Base-by-base conservation (phyloP, 1,284 basidiomycete species). In the Heterobasidion irregulare region DNA sequence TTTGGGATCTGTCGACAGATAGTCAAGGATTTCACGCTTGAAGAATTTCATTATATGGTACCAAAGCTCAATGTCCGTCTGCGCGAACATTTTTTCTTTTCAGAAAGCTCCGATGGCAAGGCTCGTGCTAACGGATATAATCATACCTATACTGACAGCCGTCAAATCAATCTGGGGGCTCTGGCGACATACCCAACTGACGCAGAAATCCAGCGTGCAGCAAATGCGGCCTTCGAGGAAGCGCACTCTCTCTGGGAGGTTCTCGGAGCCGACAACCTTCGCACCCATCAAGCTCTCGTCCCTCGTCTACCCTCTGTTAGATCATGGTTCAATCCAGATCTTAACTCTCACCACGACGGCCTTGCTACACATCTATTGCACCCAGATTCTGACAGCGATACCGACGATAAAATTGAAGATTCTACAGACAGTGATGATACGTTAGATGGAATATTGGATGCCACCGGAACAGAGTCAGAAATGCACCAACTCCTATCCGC, bases 1-100 rank as follows among this genome's bases (percentile, higher is more conserved):
- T 75, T 75, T 58, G 69, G 69, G 0, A 58, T 61, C n/a, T 44
- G 57, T 6, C 66, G 70, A 1, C 61, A 68, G 51, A 56, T 72
- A 1, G 52, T 70, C 33, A 63, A 64, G 12, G 72, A 74, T 55
- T 74, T 75, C 60, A 70, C 70, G 0, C 50, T 64, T 43, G 61
- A 65, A 2, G 66, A 75, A 57, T 66, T 72, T 45, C n/a, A 65
- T 8, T 61, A 68, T 26, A 67, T 73, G 59, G 52, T 68, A 0
- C 68, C 68, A 0, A 71, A 70, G 43, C 57, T 68, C 6, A 36
- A 36, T 9, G 45, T 65, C 9, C 38, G 55, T 18, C 36, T 64
- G 19, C 60, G 53, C 10, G 46, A 43, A 35, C 16, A 18, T n/a
- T n/a, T 32, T 19, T 52, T 52, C 38, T 16, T n/a, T 15, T n/a